Percentiles rank a stretch among this genome's conserved stretches.
Evolutionary conservation across 192 early-diverging fungal species (phyloP).

Genomic region (Coemansia sp.): DNA sequence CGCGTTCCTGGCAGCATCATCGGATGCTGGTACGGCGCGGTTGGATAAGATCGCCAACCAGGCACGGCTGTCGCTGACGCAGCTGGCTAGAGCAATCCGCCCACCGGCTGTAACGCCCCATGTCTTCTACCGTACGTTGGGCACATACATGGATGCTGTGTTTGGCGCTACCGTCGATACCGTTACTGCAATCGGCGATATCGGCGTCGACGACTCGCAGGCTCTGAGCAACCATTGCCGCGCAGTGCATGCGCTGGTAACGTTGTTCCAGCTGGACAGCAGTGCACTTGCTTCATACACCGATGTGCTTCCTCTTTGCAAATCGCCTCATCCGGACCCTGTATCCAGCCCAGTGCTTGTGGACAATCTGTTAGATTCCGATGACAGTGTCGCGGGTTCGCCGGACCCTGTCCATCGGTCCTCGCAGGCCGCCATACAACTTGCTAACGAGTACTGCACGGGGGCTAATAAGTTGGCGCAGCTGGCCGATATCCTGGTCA

Average conservation of each 20-base stretch:
- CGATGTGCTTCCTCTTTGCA: neutral
- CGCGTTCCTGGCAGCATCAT: constrained; percentile 9
- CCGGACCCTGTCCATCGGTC: neutral
- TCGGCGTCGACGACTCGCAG: constrained; percentile 45
- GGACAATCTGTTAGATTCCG: constrained; percentile 19
- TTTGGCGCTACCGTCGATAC: constrained; percentile 20
- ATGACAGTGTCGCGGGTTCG: neutral
- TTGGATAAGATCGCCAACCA: constrained; percentile 15
- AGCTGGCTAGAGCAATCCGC: constrained; percentile 21
- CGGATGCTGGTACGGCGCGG: neutral
- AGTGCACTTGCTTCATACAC: constrained; percentile 1
- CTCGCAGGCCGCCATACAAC: neutral
- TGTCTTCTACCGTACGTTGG: constrained; percentile 22
- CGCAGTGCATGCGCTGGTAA: neutral
- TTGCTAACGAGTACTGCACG: constrained; percentile 24
- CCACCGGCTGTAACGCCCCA: constrained; percentile 29
- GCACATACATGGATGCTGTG: constrained; percentile 23
- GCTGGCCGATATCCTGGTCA: constrained; percentile 44
- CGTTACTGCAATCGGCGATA: constrained; percentile 26
- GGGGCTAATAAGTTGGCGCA: constrained; percentile 22
- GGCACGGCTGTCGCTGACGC: constrained; percentile 12
- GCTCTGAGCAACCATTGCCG: constrained; percentile 44
- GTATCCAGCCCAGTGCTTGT: neutral
- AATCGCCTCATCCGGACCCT: neutral
- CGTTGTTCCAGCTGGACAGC: constrained; percentile 19